Percentiles rank a stretch among this genome's conserved stretches.
phyloP scores from a whole-genome alignment of 345 rosid genomes.

The Physaria fendleri region DNA sequence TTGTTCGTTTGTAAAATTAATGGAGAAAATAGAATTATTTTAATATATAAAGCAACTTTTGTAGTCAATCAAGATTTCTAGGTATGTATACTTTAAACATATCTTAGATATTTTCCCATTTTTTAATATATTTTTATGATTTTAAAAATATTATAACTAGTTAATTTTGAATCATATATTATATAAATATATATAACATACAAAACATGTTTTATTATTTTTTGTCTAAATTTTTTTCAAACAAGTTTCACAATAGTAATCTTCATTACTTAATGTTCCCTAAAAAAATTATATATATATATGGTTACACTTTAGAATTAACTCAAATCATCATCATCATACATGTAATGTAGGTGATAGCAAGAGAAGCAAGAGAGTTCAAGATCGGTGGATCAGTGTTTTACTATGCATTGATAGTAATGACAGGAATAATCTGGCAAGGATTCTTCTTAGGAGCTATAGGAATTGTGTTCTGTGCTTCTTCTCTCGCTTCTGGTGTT shows the following conservation, averaged over 20 bases:
- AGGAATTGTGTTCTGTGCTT: slow-evolving; percentile 52
- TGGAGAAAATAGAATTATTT: neutral
- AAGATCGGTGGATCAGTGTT: slow-evolving; percentile 36
- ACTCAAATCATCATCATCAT: neutral
- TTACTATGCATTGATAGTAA: slow-evolving; percentile 40
- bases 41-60: neutral
- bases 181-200: too few species aligned
- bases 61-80: neutral
- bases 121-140: too few species aligned
- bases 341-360: slow-evolving; percentile 37
- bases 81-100: neutral
- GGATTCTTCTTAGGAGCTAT: slow-evolving; percentile 51
- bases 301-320: neutral
- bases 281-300: too few species aligned
- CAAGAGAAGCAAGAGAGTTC: slow-evolving; percentile 49
- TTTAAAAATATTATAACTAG: too few species aligned
- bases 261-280: too few species aligned
- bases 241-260: too few species aligned
- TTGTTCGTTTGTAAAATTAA: neutral
- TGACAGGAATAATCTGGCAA: slow-evolving; percentile 39
- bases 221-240: too few species aligned
- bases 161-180: too few species aligned
- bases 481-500: slow-evolving; percentile 52
- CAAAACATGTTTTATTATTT: too few species aligned
- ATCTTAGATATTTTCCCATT: too few species aligned